Percentiles rank a stretch among this genome's conserved stretches.
Conservation (phyloP, 305 asterid species). For the Euphrasia arctica region DNA sequence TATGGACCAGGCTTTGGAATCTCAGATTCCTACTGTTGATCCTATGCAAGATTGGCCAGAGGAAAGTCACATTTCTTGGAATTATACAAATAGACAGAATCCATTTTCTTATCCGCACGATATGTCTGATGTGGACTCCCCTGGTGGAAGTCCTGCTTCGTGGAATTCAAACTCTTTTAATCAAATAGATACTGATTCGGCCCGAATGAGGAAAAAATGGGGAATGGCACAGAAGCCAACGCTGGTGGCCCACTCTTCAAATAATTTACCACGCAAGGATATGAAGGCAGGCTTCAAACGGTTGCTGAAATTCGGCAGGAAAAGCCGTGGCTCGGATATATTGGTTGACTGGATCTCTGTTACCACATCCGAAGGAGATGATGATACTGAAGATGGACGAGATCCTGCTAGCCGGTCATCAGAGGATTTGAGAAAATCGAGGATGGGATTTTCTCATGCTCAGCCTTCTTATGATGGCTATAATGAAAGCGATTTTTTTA, state of each 20-base stretch:
- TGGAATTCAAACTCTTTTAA: slow-evolving; percentile 76
- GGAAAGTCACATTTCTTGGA: slow-evolving; percentile 62
- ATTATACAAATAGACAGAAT: slow-evolving; percentile 41
- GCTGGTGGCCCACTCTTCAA: slow-evolving; percentile 45
- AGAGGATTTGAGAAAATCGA: slow-evolving; percentile 69
- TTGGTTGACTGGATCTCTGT: slow-evolving; percentile 69
- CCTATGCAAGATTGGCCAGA: slow-evolving; percentile 59
- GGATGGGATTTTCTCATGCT: slow-evolving; percentile 63
- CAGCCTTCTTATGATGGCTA: slow-evolving; percentile 66
- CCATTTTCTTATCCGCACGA: slow-evolving; percentile 59
- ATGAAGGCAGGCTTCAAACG: slow-evolving; percentile 69
- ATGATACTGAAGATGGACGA: slow-evolving; percentile 72
- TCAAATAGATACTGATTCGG: slow-evolving; percentile 65
- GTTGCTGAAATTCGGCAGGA: slow-evolving; percentile 73
- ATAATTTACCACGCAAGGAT: slow-evolving; percentile 57
- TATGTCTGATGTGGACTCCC: slow-evolving; percentile 63
- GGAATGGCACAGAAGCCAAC: slow-evolving; percentile 50
- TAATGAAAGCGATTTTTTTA: slow-evolving; percentile 53
- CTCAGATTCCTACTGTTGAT: slow-evolving; percentile 45
- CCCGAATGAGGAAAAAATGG: slow-evolving; percentile 94
- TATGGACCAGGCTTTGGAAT: slow-evolving; percentile 53
- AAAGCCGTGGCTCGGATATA: slow-evolving; percentile 70
- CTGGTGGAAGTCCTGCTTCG: slow-evolving; percentile 76
- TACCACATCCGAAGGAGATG: slow-evolving; percentile 52
- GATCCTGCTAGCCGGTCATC: slow-evolving; percentile 64